phyloP scores from a whole-genome alignment of 176 grass and related monocot species.

The Phyllostachys edulis region DNA sequence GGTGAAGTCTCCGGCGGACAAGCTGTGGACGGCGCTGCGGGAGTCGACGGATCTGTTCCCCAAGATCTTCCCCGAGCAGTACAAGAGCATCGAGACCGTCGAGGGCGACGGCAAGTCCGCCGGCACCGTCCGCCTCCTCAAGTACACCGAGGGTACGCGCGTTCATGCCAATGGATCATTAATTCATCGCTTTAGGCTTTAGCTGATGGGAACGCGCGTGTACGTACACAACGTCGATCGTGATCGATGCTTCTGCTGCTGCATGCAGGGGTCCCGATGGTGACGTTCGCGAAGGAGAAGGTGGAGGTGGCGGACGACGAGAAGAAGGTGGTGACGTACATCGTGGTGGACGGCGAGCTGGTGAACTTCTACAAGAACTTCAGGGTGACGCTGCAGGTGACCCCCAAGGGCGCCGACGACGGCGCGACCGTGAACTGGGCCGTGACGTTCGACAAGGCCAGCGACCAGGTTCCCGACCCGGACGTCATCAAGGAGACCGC shows the following conservation, averaged over 20 bases:
- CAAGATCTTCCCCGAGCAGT: constrained; percentile 87
- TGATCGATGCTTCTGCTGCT: background rate
- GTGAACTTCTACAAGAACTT: constrained; percentile 64
- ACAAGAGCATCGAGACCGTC: constrained; percentile 82
- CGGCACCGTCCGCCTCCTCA: constrained; percentile 80
- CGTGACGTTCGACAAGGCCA: constrained; percentile 69
- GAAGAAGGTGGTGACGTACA: constrained; percentile 72
- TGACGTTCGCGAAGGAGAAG: constrained; percentile 90
- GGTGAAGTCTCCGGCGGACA: constrained; percentile 72
- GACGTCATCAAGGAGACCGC: constrained; percentile 68
- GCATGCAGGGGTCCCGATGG: constrained; percentile 51
- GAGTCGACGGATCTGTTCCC: constrained; percentile 77
- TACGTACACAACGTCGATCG: background rate
- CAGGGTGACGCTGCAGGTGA: constrained; percentile 59
- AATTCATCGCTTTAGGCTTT: too few species aligned
- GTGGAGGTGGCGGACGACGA: constrained; percentile 62
- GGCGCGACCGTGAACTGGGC: constrained; percentile 54
- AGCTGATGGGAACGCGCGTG: too few species aligned
- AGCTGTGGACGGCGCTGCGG: constrained; percentile 69
- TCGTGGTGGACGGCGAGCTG: constrained; percentile 84
- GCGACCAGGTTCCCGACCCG: constrained; percentile 60
- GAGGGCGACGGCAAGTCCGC: constrained; percentile 80
- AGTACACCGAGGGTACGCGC: constrained; percentile 57
- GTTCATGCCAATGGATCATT: too few species aligned
- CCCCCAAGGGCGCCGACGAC: constrained; percentile 22